phyloP scores from a whole-genome alignment of 1,139 yeast genomes.

The Pichia kudriavzevii region DNA sequence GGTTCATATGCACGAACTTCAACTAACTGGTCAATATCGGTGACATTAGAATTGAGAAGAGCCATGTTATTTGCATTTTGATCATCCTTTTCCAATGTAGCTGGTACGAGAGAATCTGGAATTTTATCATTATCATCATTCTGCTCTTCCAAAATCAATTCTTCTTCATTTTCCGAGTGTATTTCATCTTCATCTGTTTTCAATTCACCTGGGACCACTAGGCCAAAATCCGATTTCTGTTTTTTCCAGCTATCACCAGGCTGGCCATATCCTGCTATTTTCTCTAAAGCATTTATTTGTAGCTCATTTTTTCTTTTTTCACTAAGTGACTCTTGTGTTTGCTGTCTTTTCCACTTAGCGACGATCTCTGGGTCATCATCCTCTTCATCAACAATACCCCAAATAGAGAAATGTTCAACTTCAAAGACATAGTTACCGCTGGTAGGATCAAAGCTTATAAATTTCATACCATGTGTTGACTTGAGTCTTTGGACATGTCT shows the following conservation, averaged over 20 bases:
- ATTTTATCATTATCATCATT: background rate
- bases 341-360: constrained; percentile 28
- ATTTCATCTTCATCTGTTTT: constrained; percentile 3
- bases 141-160: background rate
- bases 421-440: constrained; percentile 74
- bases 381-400: constrained; percentile 77
- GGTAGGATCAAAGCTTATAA: constrained; percentile 69
- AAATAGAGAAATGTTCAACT: constrained; percentile 86
- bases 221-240: constrained; percentile 13
- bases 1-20: constrained; percentile 69
- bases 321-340: constrained; percentile 27
- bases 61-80: constrained; percentile 1
- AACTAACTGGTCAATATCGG: constrained; percentile 29
- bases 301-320: constrained; percentile 20
- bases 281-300: constrained; percentile 18
- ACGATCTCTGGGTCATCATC: constrained; percentile 39
- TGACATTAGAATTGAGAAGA: constrained; percentile 1
- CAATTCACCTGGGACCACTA: constrained; percentile 22
- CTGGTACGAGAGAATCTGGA: constrained; percentile 7
- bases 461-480: constrained; percentile 61
- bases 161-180: constrained; percentile 1
- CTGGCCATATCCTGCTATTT: constrained; percentile 17
- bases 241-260: constrained; percentile 17
- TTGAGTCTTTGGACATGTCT: constrained; percentile 44
- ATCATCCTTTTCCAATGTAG: constrained; percentile 3